These are phyloP conservation scores for Fusarium coicis DNA, from an alignment of 2,329 filamentous ascomycete genomes.

Conservation along the genomic window DNA sequence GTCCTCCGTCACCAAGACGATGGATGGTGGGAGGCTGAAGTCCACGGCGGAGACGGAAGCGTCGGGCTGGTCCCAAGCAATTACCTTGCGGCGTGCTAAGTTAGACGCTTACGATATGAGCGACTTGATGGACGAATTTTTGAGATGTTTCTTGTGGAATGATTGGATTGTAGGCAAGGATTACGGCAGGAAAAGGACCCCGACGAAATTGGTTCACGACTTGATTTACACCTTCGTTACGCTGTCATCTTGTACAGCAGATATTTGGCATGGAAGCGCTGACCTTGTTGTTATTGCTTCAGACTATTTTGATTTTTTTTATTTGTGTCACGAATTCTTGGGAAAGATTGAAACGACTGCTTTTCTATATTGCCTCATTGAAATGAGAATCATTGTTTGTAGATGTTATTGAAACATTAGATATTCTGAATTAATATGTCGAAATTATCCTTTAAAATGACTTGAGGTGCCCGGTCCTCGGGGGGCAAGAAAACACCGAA, in stretches of 20 bases:
- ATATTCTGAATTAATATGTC: background rate
- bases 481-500: no score
- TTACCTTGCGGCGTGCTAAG: slow-evolving; percentile 67
- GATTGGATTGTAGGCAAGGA: slow-evolving; percentile 10
- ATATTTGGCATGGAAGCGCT: slow-evolving; percentile 30
- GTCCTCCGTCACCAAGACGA: slow-evolving; percentile 94
- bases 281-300: slow-evolving; percentile 8
- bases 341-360: slow-evolving; percentile 34
- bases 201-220: slow-evolving; percentile 23
- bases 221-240: slow-evolving; percentile 30
- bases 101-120: slow-evolving; percentile 30
- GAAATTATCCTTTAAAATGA: background rate
- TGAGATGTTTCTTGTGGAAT: background rate
- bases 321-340: slow-evolving; percentile 33
- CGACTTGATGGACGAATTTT: slow-evolving; percentile 15
- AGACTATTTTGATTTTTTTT: slow-evolving; percentile 5
- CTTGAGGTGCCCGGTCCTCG: background rate
- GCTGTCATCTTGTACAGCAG: slow-evolving; percentile 15
- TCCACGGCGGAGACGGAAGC: slow-evolving; percentile 74
- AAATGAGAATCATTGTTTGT: background rate
- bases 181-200: background rate
- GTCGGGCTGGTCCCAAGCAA: slow-evolving; percentile 75
- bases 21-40: slow-evolving; percentile 99
- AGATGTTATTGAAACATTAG: background rate
- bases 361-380: slow-evolving; percentile 14